phyloP scores from a whole-genome alignment of 768 basidiomycete genomes.

The Leccinellum rugosiceps region DNA sequence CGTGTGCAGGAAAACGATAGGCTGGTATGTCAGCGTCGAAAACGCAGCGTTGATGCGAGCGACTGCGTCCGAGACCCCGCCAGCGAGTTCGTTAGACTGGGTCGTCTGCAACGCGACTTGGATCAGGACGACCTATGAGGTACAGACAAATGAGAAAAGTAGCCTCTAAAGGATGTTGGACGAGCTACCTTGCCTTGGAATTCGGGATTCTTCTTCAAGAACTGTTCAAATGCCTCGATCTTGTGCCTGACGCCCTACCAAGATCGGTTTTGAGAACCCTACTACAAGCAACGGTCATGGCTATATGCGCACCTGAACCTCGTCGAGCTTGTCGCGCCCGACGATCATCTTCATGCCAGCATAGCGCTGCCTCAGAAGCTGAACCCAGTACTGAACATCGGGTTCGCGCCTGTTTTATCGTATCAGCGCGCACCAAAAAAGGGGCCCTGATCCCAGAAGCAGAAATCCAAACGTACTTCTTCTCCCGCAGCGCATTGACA shows the following conservation, averaged over 20 bases:
- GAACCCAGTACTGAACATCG: conserved; percentile 82
- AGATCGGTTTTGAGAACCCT: neutral
- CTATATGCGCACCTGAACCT: conserved; percentile 53
- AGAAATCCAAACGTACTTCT: conserved; percentile 45
- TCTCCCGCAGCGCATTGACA: conserved; percentile 60
- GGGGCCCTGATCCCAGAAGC: conserved; percentile 1
- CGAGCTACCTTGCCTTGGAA: conserved; percentile 64
- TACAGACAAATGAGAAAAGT: neutral
- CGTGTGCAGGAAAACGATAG: conserved; percentile 81
- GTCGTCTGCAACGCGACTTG: conserved; percentile 87
- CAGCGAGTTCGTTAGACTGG: conserved; percentile 69
- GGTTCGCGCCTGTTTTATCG: conserved; percentile 52
- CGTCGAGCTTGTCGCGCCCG: conserved; percentile 86
- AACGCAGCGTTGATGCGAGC: conserved; percentile 80
- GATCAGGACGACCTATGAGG: conserved; percentile 67
- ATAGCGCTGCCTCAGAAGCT: conserved; percentile 75
- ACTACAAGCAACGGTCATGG: neutral
- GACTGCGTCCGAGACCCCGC: conserved; percentile 67
- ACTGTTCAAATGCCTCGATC: conserved; percentile 76
- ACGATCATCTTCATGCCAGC: conserved; percentile 85
- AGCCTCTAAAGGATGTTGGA: neutral
- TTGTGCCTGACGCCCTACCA: conserved; percentile 74
- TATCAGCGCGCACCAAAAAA: conserved; percentile 6
- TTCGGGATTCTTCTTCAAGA: conserved; percentile 76
- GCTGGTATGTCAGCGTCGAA: conserved; percentile 84